These are phyloP conservation scores for Hygrophoropsis aurantiaca DNA, from an alignment of 768 basidiomycete species.

Conservation along the genomic window DNA sequence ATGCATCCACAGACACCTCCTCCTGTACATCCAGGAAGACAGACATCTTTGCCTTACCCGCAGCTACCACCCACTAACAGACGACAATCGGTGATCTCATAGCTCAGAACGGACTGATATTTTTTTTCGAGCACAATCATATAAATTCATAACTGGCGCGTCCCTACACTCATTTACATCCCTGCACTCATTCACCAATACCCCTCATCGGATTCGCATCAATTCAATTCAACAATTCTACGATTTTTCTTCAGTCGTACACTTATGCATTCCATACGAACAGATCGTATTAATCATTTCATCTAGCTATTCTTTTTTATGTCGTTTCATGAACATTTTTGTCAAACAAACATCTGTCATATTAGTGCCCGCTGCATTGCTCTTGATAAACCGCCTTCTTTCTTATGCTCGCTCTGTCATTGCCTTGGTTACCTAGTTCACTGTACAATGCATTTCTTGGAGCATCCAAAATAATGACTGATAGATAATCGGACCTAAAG, in stretches of 20 bases:
- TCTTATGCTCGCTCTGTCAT: not conserved
- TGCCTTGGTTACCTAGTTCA: conserved; percentile 3
- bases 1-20: not conserved
- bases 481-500: not conserved
- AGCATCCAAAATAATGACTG: too few relatives aligned
- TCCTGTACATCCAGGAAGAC: not conserved
- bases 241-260: not conserved
- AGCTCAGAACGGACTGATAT: not conserved
- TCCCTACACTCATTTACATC: conserved; percentile 6
- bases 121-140: not conserved
- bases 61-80: not conserved
- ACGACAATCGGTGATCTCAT: not conserved
- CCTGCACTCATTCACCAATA: conserved; percentile 23
- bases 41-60: not conserved
- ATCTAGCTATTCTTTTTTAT: not conserved
- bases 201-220: conserved; percentile 18
- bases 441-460: conserved; percentile 5
- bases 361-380: not conserved
- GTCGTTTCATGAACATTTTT: not conserved
- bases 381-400: not conserved
- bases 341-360: not conserved
- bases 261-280: conserved; percentile 3
- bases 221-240: not conserved
- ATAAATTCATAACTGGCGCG: not conserved
- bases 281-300: conserved; percentile 6